Evolutionary conservation across 106 monocot genomes (phyloP).

Genomic region (Phalaenopsis equestris): DNA sequence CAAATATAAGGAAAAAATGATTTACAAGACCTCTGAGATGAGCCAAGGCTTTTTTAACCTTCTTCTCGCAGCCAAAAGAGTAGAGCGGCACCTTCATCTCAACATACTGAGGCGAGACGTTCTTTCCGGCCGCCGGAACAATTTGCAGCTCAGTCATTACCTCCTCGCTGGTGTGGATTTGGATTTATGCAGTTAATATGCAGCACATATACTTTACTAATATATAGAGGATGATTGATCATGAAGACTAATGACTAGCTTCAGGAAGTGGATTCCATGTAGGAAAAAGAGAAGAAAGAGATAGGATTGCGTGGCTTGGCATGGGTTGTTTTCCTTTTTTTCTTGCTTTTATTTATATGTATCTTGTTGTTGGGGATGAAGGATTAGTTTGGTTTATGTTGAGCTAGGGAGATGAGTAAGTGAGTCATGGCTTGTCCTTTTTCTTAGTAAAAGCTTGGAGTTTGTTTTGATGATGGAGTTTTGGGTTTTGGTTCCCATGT

Average conservation of each 20-base stretch:
- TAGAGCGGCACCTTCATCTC: conserved; percentile 95
- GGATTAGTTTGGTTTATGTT: neutral
- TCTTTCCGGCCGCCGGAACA: conserved; percentile 33
- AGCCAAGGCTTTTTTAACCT: conserved; percentile 74
- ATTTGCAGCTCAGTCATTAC: conserved; percentile 58
- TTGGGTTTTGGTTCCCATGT: no score
- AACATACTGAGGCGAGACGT: conserved; percentile 63
- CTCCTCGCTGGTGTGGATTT: neutral
- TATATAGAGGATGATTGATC: conserved; percentile 9
- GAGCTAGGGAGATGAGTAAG: no score
- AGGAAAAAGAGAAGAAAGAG: neutral
- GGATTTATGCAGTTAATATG: neutral
- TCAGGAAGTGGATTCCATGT: conserved; percentile 1
- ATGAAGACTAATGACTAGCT: neutral
- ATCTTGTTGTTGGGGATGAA: neutral
- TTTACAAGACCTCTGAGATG: conserved; percentile 54
- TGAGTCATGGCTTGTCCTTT: no score
- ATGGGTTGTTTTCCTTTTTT: neutral
- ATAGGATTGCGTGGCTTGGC: conserved; percentile 22
- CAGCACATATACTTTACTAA: neutral
- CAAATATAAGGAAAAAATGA: neutral
- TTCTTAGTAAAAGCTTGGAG: no score
- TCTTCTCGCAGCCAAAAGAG: conserved; percentile 85
- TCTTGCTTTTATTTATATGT: conserved; percentile 1
- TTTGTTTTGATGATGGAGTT: no score